Conservation (phyloP, 2,329 filamentous ascomycete genomes). For the Colletotrichum sp. region DNA sequence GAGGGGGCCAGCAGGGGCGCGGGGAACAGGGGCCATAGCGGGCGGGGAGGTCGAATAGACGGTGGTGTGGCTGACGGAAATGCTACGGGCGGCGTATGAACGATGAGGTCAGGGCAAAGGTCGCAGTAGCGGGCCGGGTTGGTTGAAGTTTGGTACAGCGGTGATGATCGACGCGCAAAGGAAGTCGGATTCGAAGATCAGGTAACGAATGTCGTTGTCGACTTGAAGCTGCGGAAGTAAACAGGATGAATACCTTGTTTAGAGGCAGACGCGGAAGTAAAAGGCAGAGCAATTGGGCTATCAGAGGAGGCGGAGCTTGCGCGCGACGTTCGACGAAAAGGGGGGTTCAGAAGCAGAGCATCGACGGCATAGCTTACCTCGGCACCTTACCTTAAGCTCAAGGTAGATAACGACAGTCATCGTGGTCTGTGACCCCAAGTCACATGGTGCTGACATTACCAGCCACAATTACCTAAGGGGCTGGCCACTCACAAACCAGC, state of each 20-base stretch:
- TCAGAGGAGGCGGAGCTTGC: no score
- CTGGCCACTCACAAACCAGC: no score
- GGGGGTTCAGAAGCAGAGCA: no score
- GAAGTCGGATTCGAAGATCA: background rate
- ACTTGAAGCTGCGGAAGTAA: background rate
- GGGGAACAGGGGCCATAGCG: background rate
- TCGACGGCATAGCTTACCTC: no score
- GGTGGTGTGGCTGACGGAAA: conserved; percentile 17
- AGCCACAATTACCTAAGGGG: no score
- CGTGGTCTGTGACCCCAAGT: no score
- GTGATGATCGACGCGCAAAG: background rate
- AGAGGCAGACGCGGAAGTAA: background rate
- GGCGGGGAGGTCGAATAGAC: background rate
- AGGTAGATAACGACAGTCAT: no score
- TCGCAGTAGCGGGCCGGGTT: background rate
- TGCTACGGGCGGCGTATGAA: conserved; percentile 12
- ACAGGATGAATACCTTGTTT: conserved; percentile 3
- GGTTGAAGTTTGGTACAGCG: background rate
- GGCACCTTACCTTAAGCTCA: no score
- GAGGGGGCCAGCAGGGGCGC: background rate
- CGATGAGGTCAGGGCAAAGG: conserved; percentile 26
- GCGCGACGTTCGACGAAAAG: no score
- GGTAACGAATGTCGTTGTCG: conserved; percentile 10
- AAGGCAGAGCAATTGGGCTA: background rate
- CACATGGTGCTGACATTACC: no score